These are phyloP conservation scores for Vaccinium macrocarpon DNA, from an alignment of 148 eudicot genomes.

Conservation along the genomic window DNA sequence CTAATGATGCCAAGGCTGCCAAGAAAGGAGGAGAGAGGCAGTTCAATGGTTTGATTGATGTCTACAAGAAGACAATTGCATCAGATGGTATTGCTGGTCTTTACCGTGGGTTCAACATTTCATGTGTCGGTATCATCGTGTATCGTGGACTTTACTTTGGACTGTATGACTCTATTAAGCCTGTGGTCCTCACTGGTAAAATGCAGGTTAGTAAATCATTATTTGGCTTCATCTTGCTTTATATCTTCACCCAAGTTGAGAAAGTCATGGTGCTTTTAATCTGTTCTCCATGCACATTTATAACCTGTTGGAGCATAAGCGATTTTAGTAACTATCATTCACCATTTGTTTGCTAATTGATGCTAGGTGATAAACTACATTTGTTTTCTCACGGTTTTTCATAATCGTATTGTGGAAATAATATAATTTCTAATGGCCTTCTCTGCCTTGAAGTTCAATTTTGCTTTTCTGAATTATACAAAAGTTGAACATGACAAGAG, in stretches of 20 bases:
- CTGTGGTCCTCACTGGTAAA: conserved; percentile 59
- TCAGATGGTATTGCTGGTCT: conserved; percentile 70
- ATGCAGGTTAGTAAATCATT: conserved; percentile 45
- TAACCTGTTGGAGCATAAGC: neutral
- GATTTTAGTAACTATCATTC: neutral
- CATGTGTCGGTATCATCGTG: conserved; percentile 65
- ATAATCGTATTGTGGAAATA: neutral
- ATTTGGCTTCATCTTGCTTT: neutral
- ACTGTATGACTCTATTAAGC: conserved; percentile 67
- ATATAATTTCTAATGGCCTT: neutral
- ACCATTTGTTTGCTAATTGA: neutral
- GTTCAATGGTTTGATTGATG: conserved; percentile 65
- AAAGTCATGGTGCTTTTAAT: neutral
- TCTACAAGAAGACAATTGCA: conserved; percentile 58
- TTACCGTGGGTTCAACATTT: conserved; percentile 79
- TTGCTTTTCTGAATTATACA: neutral
- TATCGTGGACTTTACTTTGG: conserved; percentile 87
- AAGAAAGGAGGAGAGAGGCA: conserved; percentile 69
- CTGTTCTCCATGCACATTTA: neutral
- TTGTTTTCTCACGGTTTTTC: neutral
- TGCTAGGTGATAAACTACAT: neutral
- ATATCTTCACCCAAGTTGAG: neutral
- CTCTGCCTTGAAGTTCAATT: neutral
- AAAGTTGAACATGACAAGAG: neutral
- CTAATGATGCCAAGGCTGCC: conserved; percentile 60